Conservation (phyloP, 495 filamentous ascomycete species). For the Bathelium albidoporum region DNA sequence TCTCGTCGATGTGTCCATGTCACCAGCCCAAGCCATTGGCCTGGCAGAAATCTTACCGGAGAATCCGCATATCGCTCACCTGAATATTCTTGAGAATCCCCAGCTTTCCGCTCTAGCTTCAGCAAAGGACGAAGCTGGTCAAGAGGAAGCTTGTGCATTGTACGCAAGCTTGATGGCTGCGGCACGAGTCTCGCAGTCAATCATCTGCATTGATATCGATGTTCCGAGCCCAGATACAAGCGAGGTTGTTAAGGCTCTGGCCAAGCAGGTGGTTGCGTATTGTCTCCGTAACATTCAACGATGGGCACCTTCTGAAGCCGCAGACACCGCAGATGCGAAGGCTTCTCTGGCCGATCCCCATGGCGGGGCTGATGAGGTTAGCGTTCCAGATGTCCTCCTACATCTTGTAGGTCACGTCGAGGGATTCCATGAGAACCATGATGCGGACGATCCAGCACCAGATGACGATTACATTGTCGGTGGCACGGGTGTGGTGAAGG, state of each 20-base stretch:
- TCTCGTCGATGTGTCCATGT: constrained; percentile 76
- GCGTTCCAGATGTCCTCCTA: constrained; percentile 53
- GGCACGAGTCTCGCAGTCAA: constrained; percentile 67
- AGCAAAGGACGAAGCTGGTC: constrained; percentile 55
- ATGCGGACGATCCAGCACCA: constrained; percentile 62
- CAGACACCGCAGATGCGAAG: constrained; percentile 21
- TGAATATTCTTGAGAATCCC: constrained; percentile 80
- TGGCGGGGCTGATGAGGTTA: constrained; percentile 36
- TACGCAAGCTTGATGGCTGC: constrained; percentile 89
- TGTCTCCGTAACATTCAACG: constrained; percentile 83
- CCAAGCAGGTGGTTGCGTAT: constrained; percentile 87
- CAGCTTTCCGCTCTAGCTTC: constrained; percentile 56
- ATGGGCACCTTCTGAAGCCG: constrained; percentile 36
- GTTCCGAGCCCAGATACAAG: constrained; percentile 66
- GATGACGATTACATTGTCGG: constrained; percentile 94
- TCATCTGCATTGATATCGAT: constrained; percentile 88
- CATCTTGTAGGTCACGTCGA: constrained; percentile 53
- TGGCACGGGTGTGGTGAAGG: constrained; percentile 85
- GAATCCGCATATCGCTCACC: constrained; percentile 66
- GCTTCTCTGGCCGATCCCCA: constrained; percentile 37
- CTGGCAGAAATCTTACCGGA: constrained; percentile 85
- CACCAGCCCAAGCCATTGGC: constrained; percentile 76
- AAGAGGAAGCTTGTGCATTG: constrained; percentile 88
- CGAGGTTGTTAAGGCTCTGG: constrained; percentile 85
- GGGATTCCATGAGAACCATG: constrained; percentile 42